A percentile compares a stretch with the other conserved stretches of the same genome.
Evolutionary conservation across 2,329 filamentous ascomycete species (phyloP).

Genomic region (Nemania sp.): DNA sequence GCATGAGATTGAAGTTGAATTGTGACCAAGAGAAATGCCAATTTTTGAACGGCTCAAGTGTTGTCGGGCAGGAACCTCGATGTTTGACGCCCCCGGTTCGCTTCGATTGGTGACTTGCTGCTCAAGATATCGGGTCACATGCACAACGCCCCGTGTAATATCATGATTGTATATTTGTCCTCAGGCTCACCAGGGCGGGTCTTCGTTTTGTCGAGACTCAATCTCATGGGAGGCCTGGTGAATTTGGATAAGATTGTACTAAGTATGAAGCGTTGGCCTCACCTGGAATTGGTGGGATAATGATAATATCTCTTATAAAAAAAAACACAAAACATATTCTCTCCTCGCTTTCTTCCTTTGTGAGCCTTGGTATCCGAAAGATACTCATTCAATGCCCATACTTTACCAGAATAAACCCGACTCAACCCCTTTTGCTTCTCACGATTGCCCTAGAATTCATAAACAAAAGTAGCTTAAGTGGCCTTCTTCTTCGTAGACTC

Average conservation of each 20-base stretch:
- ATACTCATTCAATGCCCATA: neutral
- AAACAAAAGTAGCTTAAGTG: slow-evolving; percentile 13
- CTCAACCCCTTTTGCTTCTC: neutral
- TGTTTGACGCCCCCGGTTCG: slow-evolving; percentile 20
- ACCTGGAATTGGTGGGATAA: slow-evolving; percentile 28
- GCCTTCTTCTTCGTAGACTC: slow-evolving; percentile 18
- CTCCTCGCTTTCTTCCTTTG: neutral
- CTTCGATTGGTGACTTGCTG: slow-evolving; percentile 21
- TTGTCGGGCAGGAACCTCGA: slow-evolving; percentile 25
- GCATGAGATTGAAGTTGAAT: slow-evolving; percentile 21
- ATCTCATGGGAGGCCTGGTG: slow-evolving; percentile 19
- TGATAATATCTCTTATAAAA: slow-evolving; percentile 32
- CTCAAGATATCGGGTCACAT: slow-evolving; percentile 4
- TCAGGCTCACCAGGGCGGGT: slow-evolving; percentile 2
- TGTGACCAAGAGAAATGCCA: slow-evolving; percentile 27
- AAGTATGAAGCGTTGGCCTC: slow-evolving; percentile 27
- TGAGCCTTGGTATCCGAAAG: too few relatives aligned
- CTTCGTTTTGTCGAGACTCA: slow-evolving; percentile 5
- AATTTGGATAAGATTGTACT: slow-evolving; percentile 33
- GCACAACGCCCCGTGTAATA: slow-evolving; percentile 20
- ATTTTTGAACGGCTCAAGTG: slow-evolving; percentile 15
- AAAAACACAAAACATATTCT: neutral
- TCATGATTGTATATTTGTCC: slow-evolving; percentile 26
- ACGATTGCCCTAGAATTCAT: neutral
- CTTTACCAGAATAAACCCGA: neutral